Conservation (phyloP, 164 flowering plant genomes). For the Platanus orientalis region DNA sequence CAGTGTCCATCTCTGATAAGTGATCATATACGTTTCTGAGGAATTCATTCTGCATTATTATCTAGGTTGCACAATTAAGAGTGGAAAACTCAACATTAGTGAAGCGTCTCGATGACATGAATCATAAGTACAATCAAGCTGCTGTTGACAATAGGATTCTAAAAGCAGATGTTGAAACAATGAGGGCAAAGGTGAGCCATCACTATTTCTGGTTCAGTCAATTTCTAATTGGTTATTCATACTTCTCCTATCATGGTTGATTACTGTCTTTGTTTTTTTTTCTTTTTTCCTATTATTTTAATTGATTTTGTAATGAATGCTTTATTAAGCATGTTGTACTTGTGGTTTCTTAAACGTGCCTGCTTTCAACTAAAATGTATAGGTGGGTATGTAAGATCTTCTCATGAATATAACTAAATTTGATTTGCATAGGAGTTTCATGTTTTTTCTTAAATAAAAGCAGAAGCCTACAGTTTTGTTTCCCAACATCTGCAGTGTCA, state of each 20-base stretch:
- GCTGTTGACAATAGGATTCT: constrained; percentile 93
- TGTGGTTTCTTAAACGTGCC: neutral
- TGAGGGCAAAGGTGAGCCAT: constrained; percentile 82
- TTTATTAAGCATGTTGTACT: neutral
- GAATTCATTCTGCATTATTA: constrained; percentile 2
- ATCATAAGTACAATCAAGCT: constrained; percentile 80
- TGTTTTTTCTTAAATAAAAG: too few relatives aligned
- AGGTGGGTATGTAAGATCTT: too few relatives aligned
- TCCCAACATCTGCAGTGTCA: too few relatives aligned
- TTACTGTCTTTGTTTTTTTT: neutral
- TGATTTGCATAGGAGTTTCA: too few relatives aligned
- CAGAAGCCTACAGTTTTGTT: too few relatives aligned
- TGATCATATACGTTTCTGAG: neutral
- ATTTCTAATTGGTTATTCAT: too few relatives aligned
- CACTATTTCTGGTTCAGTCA: neutral
- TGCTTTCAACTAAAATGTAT: neutral
- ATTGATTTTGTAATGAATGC: neutral
- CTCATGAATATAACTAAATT: too few relatives aligned
- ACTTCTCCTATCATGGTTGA: too few relatives aligned
- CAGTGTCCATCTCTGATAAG: neutral
- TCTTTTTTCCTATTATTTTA: neutral
- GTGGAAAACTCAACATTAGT: constrained; percentile 69
- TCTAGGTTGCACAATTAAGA: constrained; percentile 71
- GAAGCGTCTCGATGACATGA: constrained; percentile 68
- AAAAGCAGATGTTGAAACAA: constrained; percentile 96